A percentile compares a stretch with the other conserved stretches of the same genome.
These are phyloP conservation scores for Nissolia schottii DNA, from an alignment of 306 rosid genomes.

Conservation along the genomic window DNA sequence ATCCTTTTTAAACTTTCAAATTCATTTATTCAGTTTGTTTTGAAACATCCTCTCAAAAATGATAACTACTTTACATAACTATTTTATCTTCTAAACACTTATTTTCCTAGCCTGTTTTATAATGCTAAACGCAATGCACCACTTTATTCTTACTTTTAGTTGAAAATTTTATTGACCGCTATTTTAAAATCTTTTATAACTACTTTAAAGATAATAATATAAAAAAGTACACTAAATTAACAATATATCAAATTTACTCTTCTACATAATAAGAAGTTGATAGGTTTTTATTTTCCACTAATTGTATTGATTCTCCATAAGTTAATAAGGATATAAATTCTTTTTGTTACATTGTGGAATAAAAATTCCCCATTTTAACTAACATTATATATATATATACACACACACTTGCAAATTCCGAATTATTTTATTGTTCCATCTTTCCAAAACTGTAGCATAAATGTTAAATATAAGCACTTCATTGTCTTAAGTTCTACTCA, in stretches of 20 bases:
- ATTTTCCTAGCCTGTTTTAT: too few species aligned
- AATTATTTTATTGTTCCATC: background rate
- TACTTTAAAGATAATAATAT: too few species aligned
- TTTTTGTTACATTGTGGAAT: background rate
- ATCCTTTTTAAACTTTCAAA: background rate
- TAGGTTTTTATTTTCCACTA: background rate
- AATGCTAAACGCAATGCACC: too few species aligned
- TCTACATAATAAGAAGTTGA: background rate
- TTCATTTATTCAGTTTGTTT: background rate
- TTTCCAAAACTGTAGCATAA: background rate
- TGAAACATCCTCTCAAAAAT: background rate
- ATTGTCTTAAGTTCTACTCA: constrained; percentile 34
- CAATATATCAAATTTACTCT: too few species aligned
- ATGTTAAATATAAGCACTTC: background rate
- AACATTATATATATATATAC: too few species aligned
- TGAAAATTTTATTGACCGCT: too few species aligned
- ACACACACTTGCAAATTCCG: background rate
- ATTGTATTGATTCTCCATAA: background rate
- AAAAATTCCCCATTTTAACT: background rate
- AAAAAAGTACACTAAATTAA: too few species aligned
- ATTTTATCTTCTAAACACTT: too few species aligned
- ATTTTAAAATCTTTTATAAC: too few species aligned
- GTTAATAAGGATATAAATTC: background rate
- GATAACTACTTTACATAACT: too few species aligned
- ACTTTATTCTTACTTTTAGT: too few species aligned